A percentile compares a stretch with the other conserved stretches of the same genome.
phyloP scores from a whole-genome alignment of 345 rosid species.

The Aethionema arabicum region DNA sequence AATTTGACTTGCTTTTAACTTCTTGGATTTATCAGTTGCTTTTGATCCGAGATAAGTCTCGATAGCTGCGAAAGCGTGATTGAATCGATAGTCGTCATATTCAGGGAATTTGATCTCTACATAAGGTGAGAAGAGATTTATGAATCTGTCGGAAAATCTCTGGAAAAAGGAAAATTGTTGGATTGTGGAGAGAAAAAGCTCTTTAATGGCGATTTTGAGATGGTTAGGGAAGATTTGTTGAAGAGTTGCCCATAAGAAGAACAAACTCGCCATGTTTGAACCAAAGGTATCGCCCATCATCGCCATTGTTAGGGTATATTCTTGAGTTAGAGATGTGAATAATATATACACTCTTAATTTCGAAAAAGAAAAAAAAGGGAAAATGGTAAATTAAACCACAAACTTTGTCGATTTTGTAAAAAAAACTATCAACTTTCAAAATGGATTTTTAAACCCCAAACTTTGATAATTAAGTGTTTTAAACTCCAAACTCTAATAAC shows the following conservation, averaged over 20 bases:
- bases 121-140: slow-evolving; percentile 43
- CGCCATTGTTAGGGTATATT: neutral
- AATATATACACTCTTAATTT: too few relatives aligned
- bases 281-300: slow-evolving; percentile 32
- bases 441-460: too few relatives aligned
- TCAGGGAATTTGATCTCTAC: slow-evolving; percentile 53
- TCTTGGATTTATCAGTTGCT: slow-evolving; percentile 47
- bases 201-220: slow-evolving; percentile 29
- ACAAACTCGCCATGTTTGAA: slow-evolving; percentile 38
- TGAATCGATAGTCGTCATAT: slow-evolving; percentile 44
- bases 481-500: too few relatives aligned
- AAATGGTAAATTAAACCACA: too few relatives aligned
- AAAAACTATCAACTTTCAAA: too few relatives aligned
- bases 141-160: slow-evolving; percentile 35
- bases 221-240: slow-evolving; percentile 50
- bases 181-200: slow-evolving; percentile 27
- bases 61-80: slow-evolving; percentile 49
- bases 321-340: neutral
- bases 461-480: too few relatives aligned
- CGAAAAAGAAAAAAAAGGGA: too few relatives aligned
- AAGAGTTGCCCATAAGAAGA: slow-evolving; percentile 52
- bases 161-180: slow-evolving; percentile 34
- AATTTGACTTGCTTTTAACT: slow-evolving; percentile 48
- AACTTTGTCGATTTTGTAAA: too few relatives aligned
- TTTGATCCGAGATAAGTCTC: slow-evolving; percentile 51